Evolutionary conservation across 1,284 basidiomycete species (phyloP).

Genomic region (Taiwanofungus camphoratus): DNA sequence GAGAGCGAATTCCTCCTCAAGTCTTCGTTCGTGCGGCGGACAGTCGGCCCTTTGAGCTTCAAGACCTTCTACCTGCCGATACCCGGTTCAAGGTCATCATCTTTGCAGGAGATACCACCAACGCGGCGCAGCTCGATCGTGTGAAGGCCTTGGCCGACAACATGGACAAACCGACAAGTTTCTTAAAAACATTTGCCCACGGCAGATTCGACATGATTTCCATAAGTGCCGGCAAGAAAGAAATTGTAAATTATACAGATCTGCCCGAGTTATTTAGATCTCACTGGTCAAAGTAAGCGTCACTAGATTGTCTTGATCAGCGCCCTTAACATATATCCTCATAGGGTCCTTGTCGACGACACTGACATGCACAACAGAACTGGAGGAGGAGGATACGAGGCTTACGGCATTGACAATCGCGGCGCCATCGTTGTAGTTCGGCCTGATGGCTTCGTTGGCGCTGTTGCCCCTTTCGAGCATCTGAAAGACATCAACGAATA

Average conservation of each 20-base stretch:
- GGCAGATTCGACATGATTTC: neutral
- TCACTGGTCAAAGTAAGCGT: constrained; percentile 61
- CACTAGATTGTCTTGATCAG: neutral
- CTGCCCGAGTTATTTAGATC: constrained; percentile 34
- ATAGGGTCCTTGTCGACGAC: constrained; percentile 32
- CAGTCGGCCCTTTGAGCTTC: constrained; percentile 55
- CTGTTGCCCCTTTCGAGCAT: constrained; percentile 44
- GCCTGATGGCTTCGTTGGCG: constrained; percentile 72
- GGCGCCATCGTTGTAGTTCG: constrained; percentile 65
- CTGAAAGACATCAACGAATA: constrained; percentile 40
- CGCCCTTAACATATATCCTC: too few relatives aligned
- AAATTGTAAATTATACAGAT: neutral
- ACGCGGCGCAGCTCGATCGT: constrained; percentile 1
- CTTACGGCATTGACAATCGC: constrained; percentile 45
- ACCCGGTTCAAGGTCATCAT: constrained; percentile 66
- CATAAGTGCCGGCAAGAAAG: neutral
- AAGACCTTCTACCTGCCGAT: constrained; percentile 64
- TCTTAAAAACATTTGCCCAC: neutral
- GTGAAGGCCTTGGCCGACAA: neutral
- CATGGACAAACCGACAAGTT: neutral
- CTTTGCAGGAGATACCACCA: constrained; percentile 49
- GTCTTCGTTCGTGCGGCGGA: constrained; percentile 59
- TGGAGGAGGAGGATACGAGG: constrained; percentile 39
- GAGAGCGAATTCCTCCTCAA: constrained; percentile 55
- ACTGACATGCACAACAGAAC: constrained; percentile 27